These are phyloP conservation scores for Limnanthes douglasii DNA, from an alignment of 345 rosid genomes.

Conservation along the genomic window DNA sequence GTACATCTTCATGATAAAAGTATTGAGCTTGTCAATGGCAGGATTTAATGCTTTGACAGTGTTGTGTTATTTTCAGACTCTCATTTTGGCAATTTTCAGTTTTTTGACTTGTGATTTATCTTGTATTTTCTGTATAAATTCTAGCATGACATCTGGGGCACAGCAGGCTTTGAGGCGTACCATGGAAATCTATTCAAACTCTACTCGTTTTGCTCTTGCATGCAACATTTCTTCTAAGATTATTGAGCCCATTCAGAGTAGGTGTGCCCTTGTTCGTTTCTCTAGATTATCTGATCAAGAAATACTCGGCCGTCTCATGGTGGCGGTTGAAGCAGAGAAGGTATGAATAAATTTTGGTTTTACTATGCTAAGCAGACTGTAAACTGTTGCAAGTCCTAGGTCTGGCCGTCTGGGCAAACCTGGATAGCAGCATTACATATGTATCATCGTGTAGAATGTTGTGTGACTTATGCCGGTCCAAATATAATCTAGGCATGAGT, in stretches of 20 bases:
- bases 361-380: too few species aligned
- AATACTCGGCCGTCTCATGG: constrained; percentile 89
- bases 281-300: constrained; percentile 87
- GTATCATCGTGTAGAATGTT: too few species aligned
- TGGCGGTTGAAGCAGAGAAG: constrained; percentile 73
- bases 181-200: constrained; percentile 87
- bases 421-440: too few species aligned
- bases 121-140: not conserved
- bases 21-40: not conserved
- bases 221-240: constrained; percentile 81
- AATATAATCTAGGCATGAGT: too few species aligned
- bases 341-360: constrained; percentile 15
- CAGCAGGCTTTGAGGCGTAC: constrained; percentile 96
- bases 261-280: constrained; percentile 94
- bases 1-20: too few species aligned
- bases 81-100: not conserved
- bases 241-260: constrained; percentile 96
- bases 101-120: not conserved
- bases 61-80: not conserved
- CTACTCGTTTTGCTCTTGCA: constrained; percentile 97
- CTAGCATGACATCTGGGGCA: constrained; percentile 97
- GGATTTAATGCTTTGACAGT: not conserved
- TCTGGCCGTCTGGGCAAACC: too few species aligned
- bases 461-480: too few species aligned
- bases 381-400: too few species aligned